phyloP scores from a whole-genome alignment of 2,329 filamentous ascomycete species.

The Botrytis squamosa region DNA sequence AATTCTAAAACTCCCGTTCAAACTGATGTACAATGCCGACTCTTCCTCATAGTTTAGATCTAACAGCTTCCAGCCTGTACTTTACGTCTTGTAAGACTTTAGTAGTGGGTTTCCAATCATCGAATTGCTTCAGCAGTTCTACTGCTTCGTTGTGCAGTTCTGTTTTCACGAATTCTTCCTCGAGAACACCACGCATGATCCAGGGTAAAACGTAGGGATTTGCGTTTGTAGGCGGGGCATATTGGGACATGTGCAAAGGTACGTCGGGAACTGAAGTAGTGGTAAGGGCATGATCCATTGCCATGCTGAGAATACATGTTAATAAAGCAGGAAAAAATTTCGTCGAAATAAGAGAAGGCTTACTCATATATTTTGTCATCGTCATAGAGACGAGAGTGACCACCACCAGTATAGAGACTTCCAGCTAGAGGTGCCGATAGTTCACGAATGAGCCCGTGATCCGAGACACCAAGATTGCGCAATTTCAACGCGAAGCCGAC shows the following conservation, averaged over 20 bases:
- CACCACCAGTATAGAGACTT: constrained; percentile 86
- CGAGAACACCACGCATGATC: constrained; percentile 89
- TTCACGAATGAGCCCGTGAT: constrained; percentile 91
- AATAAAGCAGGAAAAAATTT: not conserved
- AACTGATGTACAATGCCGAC: not conserved
- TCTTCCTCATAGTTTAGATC: constrained; percentile 65
- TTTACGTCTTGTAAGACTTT: constrained; percentile 96
- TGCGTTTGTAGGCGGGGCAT: constrained; percentile 49
- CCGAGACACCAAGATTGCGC: constrained; percentile 86
- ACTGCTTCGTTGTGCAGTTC: constrained; percentile 75
- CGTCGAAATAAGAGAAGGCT: constrained; percentile 33
- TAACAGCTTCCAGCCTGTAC: constrained; percentile 86
- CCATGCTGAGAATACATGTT: constrained; percentile 49
- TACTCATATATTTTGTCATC: constrained; percentile 81
- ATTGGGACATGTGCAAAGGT: constrained; percentile 52
- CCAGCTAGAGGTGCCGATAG: constrained; percentile 85
- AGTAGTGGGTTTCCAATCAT: constrained; percentile 85
- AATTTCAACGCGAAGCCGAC: constrained; percentile 92
- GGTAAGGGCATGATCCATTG: constrained; percentile 70
- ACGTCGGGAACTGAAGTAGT: constrained; percentile 57
- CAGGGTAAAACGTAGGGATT: constrained; percentile 94
- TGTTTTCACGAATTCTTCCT: constrained; percentile 85
- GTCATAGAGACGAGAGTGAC: constrained; percentile 90
- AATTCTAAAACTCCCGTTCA: constrained; percentile 7
- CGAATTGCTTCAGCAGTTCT: constrained; percentile 81